Base-by-base conservation (phyloP, 2,329 filamentous ascomycete species). In the Chaetomiaceae sp. region DNA sequence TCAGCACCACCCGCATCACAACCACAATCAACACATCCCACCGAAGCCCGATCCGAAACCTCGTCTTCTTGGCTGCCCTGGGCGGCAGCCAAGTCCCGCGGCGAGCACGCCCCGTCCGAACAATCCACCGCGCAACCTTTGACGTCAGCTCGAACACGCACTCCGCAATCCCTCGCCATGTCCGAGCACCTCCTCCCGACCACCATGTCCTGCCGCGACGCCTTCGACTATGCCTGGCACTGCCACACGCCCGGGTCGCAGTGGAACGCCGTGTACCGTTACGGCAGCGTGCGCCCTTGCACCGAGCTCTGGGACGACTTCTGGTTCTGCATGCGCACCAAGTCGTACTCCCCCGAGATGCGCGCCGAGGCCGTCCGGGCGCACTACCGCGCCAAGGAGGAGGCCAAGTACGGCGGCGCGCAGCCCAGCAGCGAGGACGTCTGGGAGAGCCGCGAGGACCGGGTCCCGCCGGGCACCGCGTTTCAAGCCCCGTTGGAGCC, bases 251-350 rank as follows among this genome's bases (percentile, higher is more conserved):
- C 95, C 8, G 90, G 88, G 43, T 89, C 91, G 1, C 90, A 97
- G 65, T 95, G 90, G 74, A 89, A 86, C 60, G 82, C 88, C 60
- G 78, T 97, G 30, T 98, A 97, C 73, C 85, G 93, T 32, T 84
- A 88, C 62, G 93, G 93, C 51, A 70, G 74, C 34, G 71, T 95
- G 60, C 79, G 84, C 36, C 75, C 78, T 3, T 98, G 93, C 73
- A 79, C 74, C 51, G 85, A 94, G 56, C 83, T 89, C 53, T 96
- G 91, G 89, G 78, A 84, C 51, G 87, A 95, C 66, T 97, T 95
- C 68, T 95, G 90, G 86, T 91, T 96, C 70, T 98, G 93, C 73
- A 96, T 97, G 90, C 83, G 87, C 54, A 83, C 82, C 30, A 82
- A 84, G 59, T 75, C 76, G 2, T 81, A 81, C 60, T 65, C 74